Evolutionary conservation across 148 eudicot genomes (phyloP).

Genomic region (Rhododendron griersonianum): DNA sequence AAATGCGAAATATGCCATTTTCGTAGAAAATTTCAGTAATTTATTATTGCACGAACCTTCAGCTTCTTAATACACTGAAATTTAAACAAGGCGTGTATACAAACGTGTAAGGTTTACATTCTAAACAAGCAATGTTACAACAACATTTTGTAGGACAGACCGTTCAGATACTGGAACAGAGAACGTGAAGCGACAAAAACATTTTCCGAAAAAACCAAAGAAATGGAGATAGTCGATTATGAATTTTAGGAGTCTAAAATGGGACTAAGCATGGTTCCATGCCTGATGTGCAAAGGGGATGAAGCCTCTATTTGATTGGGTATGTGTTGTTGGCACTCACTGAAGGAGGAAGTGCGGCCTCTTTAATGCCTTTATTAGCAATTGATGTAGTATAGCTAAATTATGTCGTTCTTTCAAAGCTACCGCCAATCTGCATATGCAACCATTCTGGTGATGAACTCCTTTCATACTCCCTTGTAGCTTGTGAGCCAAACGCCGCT

Average conservation of each 20-base stretch:
- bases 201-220: not conserved
- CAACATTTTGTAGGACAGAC: not conserved
- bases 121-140: conserved; percentile 9
- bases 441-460: conserved; percentile 82
- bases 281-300: not conserved
- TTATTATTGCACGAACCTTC: conserved; percentile 13
- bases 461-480: conserved; percentile 51
- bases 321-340: conserved; percentile 10
- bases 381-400: conserved; percentile 3
- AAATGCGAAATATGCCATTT: not conserved
- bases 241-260: not conserved
- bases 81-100: conserved; percentile 5
- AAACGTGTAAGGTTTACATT: conserved; percentile 4
- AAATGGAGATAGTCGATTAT: conserved; percentile 7
- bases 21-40: not conserved
- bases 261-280: not conserved
- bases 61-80: conserved; percentile 8
- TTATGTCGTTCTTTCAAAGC: conserved; percentile 62
- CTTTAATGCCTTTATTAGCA: conserved; percentile 20
- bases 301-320: not conserved
- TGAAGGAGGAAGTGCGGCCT: conserved; percentile 11
- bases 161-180: not conserved
- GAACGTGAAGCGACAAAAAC: not conserved
- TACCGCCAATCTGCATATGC: conserved; percentile 90
- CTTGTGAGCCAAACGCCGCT: conserved; percentile 52